Conservation (phyloP, 495 filamentous ascomycete species). For the Talaromyces stipitatus region DNA sequence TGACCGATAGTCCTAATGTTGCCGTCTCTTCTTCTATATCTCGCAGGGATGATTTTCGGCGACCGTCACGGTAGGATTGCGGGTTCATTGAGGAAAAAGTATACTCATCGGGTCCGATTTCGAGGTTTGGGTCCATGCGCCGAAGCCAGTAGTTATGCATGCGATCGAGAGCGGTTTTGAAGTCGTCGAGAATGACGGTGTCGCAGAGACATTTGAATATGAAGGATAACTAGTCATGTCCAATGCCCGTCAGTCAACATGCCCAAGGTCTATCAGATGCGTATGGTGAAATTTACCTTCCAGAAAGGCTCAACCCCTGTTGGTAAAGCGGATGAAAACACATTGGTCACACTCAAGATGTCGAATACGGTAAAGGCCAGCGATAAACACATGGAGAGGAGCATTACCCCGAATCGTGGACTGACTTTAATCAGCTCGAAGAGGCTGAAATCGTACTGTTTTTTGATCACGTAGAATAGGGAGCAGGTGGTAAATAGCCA, state of each 20-base stretch:
- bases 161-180: constrained; percentile 39
- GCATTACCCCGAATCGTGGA: constrained; percentile 51
- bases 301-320: constrained; percentile 34
- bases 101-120: background rate
- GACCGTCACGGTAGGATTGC: background rate
- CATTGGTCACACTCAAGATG: constrained; percentile 23
- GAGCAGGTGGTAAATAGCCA: constrained; percentile 47
- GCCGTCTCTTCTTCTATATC: background rate
- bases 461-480: constrained; percentile 48
- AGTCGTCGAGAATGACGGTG: constrained; percentile 39
- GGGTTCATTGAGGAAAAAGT: background rate
- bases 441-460: constrained; percentile 42
- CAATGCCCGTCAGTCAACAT: background rate
- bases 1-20: background rate
- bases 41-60: background rate
- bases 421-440: constrained; percentile 39
- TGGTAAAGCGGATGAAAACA: constrained; percentile 19
- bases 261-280: background rate
- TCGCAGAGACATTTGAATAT: constrained; percentile 45
- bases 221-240: constrained; percentile 20
- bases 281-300: constrained; percentile 19
- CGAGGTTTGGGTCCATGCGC: background rate
- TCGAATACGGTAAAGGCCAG: constrained; percentile 49
- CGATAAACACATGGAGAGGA: constrained; percentile 45
- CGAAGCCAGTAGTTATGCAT: constrained; percentile 20